Evolutionary conservation across 164 flowering plant species (phyloP).

Genomic region (Hamamelis virginiana): DNA sequence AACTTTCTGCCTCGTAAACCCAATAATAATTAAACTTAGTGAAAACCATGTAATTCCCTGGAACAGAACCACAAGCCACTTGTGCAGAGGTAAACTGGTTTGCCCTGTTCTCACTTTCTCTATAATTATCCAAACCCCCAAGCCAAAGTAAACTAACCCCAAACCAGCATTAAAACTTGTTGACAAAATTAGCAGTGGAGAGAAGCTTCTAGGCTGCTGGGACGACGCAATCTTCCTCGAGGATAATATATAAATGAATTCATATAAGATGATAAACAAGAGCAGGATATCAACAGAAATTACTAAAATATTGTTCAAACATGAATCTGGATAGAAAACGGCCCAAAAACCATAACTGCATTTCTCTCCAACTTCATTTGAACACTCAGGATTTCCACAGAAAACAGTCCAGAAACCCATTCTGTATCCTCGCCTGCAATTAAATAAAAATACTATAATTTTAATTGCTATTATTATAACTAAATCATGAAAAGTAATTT

Average conservation of each 20-base stretch:
- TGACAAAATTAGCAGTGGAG: constrained; percentile 21
- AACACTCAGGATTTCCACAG: constrained; percentile 36
- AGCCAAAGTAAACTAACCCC: constrained; percentile 40
- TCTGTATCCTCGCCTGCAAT: not conserved
- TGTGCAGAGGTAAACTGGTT: constrained; percentile 35
- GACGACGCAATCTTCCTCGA: constrained; percentile 11
- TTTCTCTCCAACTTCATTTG: constrained; percentile 6
- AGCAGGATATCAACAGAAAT: constrained; percentile 44
- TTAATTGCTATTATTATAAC: too few relatives aligned
- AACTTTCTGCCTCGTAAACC: constrained; percentile 22
- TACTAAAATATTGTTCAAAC: constrained; percentile 39
- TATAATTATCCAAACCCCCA: constrained; percentile 40
- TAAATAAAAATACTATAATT: not conserved
- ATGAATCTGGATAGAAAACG: constrained; percentile 34
- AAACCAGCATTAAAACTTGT: constrained; percentile 36
- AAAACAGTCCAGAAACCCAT: constrained; percentile 30
- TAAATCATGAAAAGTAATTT: too few relatives aligned
- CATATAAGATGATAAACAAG: constrained; percentile 27
- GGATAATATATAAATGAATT: constrained; percentile 18
- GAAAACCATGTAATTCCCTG: constrained; percentile 59
- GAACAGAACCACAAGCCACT: constrained; percentile 41
- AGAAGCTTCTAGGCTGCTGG: constrained; percentile 4
- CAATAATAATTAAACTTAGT: constrained; percentile 25
- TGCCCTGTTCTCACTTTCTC: constrained; percentile 16
- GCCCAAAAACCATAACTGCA: constrained; percentile 21